Evolutionary conservation across 352 stramenopile species (phyloP), one percentile per base, ranked within the genome.

Genomic region (Phytophthora syringae): DNA sequence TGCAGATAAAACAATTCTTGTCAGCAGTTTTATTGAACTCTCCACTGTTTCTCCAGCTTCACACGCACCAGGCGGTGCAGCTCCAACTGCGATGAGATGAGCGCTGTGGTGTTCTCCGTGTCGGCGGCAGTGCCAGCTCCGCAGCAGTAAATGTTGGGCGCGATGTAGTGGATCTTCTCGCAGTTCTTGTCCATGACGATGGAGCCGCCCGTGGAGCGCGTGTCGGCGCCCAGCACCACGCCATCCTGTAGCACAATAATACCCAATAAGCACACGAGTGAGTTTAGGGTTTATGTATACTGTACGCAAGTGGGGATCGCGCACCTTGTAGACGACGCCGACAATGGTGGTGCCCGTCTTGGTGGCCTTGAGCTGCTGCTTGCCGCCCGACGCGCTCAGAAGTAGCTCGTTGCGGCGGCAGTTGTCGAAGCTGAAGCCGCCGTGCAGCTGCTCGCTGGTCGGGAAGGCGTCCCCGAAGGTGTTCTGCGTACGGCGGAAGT

Each of bases 151-250:
- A 99, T 99, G 78, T 99, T 99, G 47, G 96, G 96, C 12, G 97
- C 97, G 54, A 99, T 93, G 88, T 99, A 99, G 76, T 99, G 97
- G 70, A 99, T 99, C 84, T 99, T 99, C 74, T 99, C 95, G 64
- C 98, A 99, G 79, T 99, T 99, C 85, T 99, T 99, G 87, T 99
- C 98, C 67, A 98, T 98, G 13, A 99, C 84, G 47, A 98, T 97
- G 28, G 82, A 95, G 40, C 95, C 97, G 22, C 89, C 93, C 1
- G 97, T 99, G 18, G 97, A 98, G 64, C 97, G 95, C 62, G 97
- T 99, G 75, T 99, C 97, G 6, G 97, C 97, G 22, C 97, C 97
- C 6, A 99, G 82, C 24, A 99, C 96, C 1, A 99, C 92, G 20
- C 97, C 97, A 52, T 97, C 95, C 77, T 92, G 24, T n/a, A 32